Conservation (phyloP, 2,329 filamentous ascomycete genomes). For the Trichoderma simmonsii region DNA sequence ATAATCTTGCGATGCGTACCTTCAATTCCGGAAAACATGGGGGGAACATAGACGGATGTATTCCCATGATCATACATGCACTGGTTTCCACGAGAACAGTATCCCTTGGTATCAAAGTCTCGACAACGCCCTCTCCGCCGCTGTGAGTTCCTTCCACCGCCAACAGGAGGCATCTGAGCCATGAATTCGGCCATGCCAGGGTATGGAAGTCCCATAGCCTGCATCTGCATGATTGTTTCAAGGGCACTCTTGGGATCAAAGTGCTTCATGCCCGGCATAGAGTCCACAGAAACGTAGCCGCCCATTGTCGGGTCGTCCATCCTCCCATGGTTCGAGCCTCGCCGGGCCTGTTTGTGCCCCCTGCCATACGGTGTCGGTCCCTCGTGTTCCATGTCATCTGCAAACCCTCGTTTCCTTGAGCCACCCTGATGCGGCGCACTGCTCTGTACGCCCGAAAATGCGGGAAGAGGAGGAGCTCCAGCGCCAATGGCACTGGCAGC, state of each 20-base stretch:
- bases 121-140: slow-evolving; percentile 52
- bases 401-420: slow-evolving; percentile 37
- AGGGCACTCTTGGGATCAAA: slow-evolving; percentile 61
- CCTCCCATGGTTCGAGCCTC: slow-evolving; percentile 42
- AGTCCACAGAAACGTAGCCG: slow-evolving; percentile 15
- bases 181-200: slow-evolving; percentile 41
- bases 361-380: slow-evolving; percentile 35
- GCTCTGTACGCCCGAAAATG: not conserved
- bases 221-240: slow-evolving; percentile 59
- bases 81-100: slow-evolving; percentile 62
- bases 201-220: slow-evolving; percentile 50
- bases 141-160: slow-evolving; percentile 26
- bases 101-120: slow-evolving; percentile 71
- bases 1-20: slow-evolving; percentile 23
- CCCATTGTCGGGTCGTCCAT: slow-evolving; percentile 26
- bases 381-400: slow-evolving; percentile 30
- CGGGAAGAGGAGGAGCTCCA: not conserved
- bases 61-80: slow-evolving; percentile 69
- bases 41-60: slow-evolving; percentile 43
- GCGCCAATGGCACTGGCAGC: slow-evolving; percentile 10
- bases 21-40: slow-evolving; percentile 23
- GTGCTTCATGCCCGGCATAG: slow-evolving; percentile 36
- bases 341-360: slow-evolving; percentile 57
- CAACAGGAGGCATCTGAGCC: slow-evolving; percentile 23
- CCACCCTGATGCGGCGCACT: not conserved